Evolutionary conservation across 768 basidiomycete genomes (phyloP).

Genomic region (Lactarius indigo): DNA sequence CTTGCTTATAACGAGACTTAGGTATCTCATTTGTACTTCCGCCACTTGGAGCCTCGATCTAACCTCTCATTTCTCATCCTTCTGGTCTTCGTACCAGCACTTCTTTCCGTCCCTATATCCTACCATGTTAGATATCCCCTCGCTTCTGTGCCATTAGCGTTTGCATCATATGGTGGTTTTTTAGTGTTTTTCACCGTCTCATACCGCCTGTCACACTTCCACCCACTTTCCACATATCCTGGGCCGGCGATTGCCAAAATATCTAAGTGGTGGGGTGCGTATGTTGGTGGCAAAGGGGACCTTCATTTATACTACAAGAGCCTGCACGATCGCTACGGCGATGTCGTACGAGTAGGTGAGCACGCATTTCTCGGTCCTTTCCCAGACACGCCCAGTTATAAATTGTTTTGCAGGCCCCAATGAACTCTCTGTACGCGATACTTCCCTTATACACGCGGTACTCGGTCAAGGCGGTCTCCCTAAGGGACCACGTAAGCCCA

Average conservation of each 20-base stretch:
- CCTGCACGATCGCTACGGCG: slow-evolving; percentile 36
- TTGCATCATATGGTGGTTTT: neutral
- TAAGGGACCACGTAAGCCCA: slow-evolving; percentile 21
- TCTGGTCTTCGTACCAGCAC: slow-evolving; percentile 4
- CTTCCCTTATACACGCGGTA: slow-evolving; percentile 5
- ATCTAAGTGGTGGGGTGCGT: slow-evolving; percentile 40
- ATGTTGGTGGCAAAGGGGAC: slow-evolving; percentile 38
- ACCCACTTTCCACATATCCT: slow-evolving; percentile 49
- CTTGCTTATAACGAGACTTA: neutral
- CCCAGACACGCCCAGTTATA: neutral
- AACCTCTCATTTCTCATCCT: neutral
- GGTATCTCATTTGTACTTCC: slow-evolving; percentile 10
- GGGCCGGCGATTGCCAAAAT: slow-evolving; percentile 45
- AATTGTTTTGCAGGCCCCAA: slow-evolving; percentile 8
- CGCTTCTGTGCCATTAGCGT: slow-evolving; percentile 6
- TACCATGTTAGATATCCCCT: neutral
- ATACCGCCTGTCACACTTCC: slow-evolving; percentile 52
- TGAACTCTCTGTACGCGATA: slow-evolving; percentile 11
- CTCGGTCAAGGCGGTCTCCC: slow-evolving; percentile 22
- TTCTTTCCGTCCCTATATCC: slow-evolving; percentile 11
- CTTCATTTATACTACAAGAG: slow-evolving; percentile 30
- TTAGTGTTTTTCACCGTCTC: slow-evolving; percentile 21
- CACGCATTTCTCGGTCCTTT: neutral
- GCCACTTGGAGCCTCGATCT: slow-evolving; percentile 9
- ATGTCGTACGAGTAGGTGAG: slow-evolving; percentile 39